Conservation (phyloP, 495 filamentous ascomycete species). For the Ascodesmis nigricans region DNA sequence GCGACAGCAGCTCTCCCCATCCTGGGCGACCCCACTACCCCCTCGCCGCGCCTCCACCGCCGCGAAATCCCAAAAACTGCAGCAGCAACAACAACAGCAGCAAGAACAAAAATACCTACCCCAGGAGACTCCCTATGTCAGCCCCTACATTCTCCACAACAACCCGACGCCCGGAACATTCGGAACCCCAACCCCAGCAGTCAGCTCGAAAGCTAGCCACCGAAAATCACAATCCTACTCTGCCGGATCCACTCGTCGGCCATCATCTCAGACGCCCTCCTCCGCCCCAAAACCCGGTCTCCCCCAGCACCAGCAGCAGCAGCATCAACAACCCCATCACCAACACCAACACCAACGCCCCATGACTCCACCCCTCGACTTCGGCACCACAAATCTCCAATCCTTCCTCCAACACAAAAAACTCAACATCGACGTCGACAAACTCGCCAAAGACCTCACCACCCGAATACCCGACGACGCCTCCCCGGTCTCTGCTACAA, state of each 20-base stretch:
- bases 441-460: slow-evolving; percentile 17
- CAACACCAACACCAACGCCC: slow-evolving; percentile 9
- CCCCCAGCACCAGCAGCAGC: slow-evolving; percentile 6
- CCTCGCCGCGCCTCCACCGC: background rate
- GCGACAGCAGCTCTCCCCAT: slow-evolving; percentile 7
- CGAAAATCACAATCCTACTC: too few species aligned
- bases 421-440: slow-evolving; percentile 16
- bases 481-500: too few species aligned
- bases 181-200: background rate
- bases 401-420: slow-evolving; percentile 17
- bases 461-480: too few species aligned
- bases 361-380: slow-evolving; percentile 16
- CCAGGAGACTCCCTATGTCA: too few species aligned
- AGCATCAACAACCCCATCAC: slow-evolving; percentile 13
- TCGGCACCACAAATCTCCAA: slow-evolving; percentile 15
- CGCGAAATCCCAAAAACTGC: slow-evolving; percentile 9
- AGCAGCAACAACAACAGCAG: slow-evolving; percentile 5
- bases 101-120: slow-evolving; percentile 10
- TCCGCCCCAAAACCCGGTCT: background rate
- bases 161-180: background rate
- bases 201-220: too few species aligned
- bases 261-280: too few species aligned
- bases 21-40: background rate
- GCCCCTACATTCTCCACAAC: background rate
- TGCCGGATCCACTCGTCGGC: too few species aligned